Base-by-base conservation (phyloP, 768 basidiomycete species). In the Lactarius trivialis region DNA sequence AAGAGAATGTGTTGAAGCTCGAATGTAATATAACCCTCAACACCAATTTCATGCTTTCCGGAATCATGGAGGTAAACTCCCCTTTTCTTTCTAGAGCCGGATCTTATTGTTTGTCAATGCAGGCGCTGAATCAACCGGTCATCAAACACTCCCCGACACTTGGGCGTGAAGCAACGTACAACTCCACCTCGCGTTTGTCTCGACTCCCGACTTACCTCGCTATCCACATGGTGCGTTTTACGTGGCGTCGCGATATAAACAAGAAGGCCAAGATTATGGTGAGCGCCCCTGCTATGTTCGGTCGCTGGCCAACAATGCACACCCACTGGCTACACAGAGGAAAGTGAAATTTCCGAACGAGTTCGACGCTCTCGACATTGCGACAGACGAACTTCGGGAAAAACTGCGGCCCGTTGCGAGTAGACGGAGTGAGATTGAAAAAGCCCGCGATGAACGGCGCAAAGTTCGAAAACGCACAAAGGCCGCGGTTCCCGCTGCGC, bases 201-300 rank as follows among this genome's bases (percentile, higher is more conserved):
- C 83, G 95, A 24, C 77, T 98, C 14, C 97, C 97, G 0, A 73
- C 83, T 5, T 95, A 91, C 69, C 81, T 97, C 24, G 86, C 88
- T 6, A 84, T 98, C 4, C 93, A 98, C 69, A 91, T 98, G 89
- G 94, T 95, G 14, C 89, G 97, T 52, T 99, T 98, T 73, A 88
- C 86, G 59, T 99, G 97, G 97, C 79, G 92, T 63, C 79, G 83
- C 39, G 97, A 98, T 67, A 94, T 97, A 62, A 75, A 75, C 56
- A 93, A 88, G 78, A 98, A 98, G 71, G 86, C 96, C 2, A 98
- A 99, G 76, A 96, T 98, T 72, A 93, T 99, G 96, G 89, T 89
- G 63, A 68, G 33, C 4, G 5, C 43, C 15, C 34, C 56, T 19
- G 32, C 60, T 0, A 21, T 28, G 8, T 48, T 33, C 7, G 28